Evolutionary conservation across 768 basidiomycete species (phyloP), one percentile per base, ranked within the genome.

Genomic region (Pleurotus giganteus): DNA sequence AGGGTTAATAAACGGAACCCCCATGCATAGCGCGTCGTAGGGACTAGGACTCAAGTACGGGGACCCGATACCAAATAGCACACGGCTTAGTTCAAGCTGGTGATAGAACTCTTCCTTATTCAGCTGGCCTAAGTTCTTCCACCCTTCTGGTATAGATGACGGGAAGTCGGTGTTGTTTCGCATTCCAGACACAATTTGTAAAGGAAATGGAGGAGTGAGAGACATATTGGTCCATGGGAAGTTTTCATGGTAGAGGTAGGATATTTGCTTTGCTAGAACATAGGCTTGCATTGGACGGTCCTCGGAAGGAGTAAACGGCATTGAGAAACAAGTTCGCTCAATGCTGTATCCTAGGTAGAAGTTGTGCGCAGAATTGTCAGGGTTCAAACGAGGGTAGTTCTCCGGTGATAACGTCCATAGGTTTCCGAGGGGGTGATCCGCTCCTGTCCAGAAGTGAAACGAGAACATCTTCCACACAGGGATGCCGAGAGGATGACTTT

Each of bases 1-100:
- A 1, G 71, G 73, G 55, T 74, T 72, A n/a, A 74, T 60, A 55
- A 73, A 73, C 8, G 71, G 70, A 3, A 74, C 69, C 2, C 70
- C 73, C 19, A 66, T 58, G 53, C 73, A 74, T 4, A 74, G 57
- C n/a, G 69, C 67, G 36, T 71, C 66, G 37, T 69, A 71, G 0
- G 71, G 71, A 2, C 57, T 62, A 17, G 63, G 63, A 28, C 47
- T 55, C 24, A 56, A 54, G 15, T 37, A 31, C 4, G 65, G 68
- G 27, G 55, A 58, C 7, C 64, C 65, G 31, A 69, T 61, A 19
- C 68, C 70, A 49, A 70, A 54, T 59, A 70, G 62, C n/a, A 67
- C 60, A 49, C 58, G 61, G 45, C 65, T 67, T 47, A 59, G 62
- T 4, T 61, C 57, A 23, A 71, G 61, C 13, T 67, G 53, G 1